These are phyloP conservation scores for Tribonema minus DNA, from an alignment of 108 stramenopile species.

Conservation along the genomic window DNA sequence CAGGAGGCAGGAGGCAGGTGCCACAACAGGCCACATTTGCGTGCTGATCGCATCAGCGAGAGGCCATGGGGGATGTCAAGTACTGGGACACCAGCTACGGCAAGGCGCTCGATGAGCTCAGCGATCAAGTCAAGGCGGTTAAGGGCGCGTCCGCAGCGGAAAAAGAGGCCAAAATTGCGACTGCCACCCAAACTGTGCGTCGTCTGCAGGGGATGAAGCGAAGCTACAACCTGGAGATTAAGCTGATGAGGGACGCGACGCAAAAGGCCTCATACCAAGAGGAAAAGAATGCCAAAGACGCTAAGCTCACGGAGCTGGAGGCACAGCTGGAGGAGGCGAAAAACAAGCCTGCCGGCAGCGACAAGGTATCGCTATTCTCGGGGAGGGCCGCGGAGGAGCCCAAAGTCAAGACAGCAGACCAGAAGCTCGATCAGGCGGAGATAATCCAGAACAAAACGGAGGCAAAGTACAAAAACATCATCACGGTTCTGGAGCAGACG, in stretches of 20 bases:
- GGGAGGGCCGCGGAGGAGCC: neutral
- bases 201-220: conserved; percentile 29
- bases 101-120: conserved; percentile 30
- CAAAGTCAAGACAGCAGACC: neutral
- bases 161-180: neutral
- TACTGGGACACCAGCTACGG: conserved; percentile 40
- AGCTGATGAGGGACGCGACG: conserved; percentile 24
- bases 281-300: neutral
- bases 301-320: neutral
- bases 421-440: conserved; percentile 18
- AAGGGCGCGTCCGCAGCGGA: neutral
- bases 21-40: too few relatives aligned
- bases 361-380: neutral
- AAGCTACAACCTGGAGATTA: conserved; percentile 38
- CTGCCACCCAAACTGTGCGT: neutral
- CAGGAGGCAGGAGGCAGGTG: too few relatives aligned
- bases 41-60: too few relatives aligned
- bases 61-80: conserved; percentile 17
- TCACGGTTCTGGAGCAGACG: conserved; percentile 40
- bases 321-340: neutral
- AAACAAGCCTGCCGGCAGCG: neutral
- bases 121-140: neutral
- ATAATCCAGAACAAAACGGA: conserved; percentile 33
- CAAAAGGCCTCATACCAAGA: neutral
- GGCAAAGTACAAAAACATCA: conserved; percentile 41